Evolutionary conservation across 148 eudicot species (phyloP).

Genomic region (Diospyros kaki): DNA sequence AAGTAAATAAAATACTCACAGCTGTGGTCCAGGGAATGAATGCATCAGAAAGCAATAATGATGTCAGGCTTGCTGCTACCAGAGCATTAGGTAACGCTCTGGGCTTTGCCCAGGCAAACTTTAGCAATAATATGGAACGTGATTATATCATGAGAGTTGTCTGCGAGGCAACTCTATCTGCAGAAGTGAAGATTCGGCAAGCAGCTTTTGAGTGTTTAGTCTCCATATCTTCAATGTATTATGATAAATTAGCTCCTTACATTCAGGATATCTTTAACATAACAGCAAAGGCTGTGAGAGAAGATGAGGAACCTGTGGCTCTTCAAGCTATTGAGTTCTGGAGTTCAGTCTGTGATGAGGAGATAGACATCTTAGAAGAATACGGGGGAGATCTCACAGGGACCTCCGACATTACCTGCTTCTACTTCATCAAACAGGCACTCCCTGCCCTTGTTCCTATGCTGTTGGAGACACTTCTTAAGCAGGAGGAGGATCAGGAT

Average conservation of each 20-base stretch:
- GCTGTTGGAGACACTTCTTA: conserved; percentile 85
- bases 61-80: conserved; percentile 93
- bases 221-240: conserved; percentile 80
- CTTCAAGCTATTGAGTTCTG: conserved; percentile 94
- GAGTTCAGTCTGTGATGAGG: conserved; percentile 96
- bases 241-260: conserved; percentile 85
- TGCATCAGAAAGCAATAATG: conserved; percentile 48
- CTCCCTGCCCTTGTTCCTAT: conserved; percentile 88
- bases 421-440: conserved; percentile 87
- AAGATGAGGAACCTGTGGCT: conserved; percentile 93
- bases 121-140: conserved; percentile 86
- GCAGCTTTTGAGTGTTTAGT: conserved; percentile 96
- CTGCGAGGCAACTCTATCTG: conserved; percentile 77
- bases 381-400: conserved; percentile 82
- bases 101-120: conserved; percentile 92
- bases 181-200: conserved; percentile 86
- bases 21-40: conserved; percentile 94
- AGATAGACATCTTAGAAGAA: conserved; percentile 82
- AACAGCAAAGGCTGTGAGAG: conserved; percentile 87
- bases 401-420: conserved; percentile 88
- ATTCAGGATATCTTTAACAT: conserved; percentile 86
- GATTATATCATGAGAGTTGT: conserved; percentile 94
- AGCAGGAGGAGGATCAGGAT: conserved; percentile 97
- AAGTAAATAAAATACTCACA: conserved; percentile 92
- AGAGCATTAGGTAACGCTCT: conserved; percentile 83